These are phyloP conservation scores for Delphinella strobiligena DNA, from an alignment of 2,329 filamentous ascomycete species.

Conservation along the genomic window DNA sequence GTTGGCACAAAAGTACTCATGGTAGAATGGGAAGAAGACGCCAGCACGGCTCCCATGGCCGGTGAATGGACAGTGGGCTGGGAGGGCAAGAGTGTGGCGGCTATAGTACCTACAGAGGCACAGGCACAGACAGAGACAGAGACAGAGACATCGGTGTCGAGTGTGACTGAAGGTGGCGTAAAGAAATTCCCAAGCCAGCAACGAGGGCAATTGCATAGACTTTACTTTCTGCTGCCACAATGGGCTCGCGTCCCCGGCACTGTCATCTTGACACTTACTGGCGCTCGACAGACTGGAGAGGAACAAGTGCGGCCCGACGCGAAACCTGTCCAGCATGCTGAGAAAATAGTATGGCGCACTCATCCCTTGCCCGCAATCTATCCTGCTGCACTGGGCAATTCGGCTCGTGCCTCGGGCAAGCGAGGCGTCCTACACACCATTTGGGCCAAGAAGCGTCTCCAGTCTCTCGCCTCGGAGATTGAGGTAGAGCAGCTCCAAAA, in stretches of 20 bases:
- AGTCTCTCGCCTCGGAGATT: conserved; percentile 66
- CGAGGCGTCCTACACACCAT: conserved; percentile 80
- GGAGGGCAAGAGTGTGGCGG: conserved; percentile 56
- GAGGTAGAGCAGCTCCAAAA: conserved; percentile 60
- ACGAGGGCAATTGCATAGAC: conserved; percentile 42
- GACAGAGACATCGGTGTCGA: conserved; percentile 9
- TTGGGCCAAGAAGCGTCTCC: conserved; percentile 75
- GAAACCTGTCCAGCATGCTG: too few relatives aligned
- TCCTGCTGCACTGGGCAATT: conserved; percentile 59
- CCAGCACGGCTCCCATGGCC: conserved; percentile 31
- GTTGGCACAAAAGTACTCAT: conserved; percentile 88
- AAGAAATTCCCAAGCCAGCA: neutral
- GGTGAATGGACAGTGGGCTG: conserved; percentile 69
- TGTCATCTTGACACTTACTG: conserved; percentile 49
- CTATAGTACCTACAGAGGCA: conserved; percentile 55
- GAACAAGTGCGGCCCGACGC: too few relatives aligned
- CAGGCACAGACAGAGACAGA: conserved; percentile 13
- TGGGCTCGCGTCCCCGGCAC: conserved; percentile 58
- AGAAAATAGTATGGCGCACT: conserved; percentile 44
- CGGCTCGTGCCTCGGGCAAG: conserved; percentile 53
- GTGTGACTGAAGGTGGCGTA: too few relatives aligned
- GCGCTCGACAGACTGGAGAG: too few relatives aligned
- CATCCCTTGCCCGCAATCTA: conserved; percentile 84
- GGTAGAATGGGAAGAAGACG: conserved; percentile 74
- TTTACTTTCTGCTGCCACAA: conserved; percentile 73